Evolutionary conservation across 352 stramenopile species (phyloP).

Genomic region (Globisporangium uncinulatum): DNA sequence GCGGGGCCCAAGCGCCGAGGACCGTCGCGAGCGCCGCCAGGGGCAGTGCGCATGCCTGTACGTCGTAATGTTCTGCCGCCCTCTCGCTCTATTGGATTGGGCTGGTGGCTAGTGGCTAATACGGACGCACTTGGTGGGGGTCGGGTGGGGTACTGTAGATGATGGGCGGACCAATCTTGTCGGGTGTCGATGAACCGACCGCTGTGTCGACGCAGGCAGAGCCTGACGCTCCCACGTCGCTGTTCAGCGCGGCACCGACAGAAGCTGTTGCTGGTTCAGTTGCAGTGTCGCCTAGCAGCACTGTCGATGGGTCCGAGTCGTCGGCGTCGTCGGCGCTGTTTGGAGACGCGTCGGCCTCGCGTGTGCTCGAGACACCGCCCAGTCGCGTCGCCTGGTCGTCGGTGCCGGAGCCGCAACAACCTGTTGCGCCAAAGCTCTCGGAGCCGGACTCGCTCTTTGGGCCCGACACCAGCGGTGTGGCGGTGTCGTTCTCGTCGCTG

Average conservation of each 20-base stretch:
- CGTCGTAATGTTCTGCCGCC: slow-evolving; percentile 6
- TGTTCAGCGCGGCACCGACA: not conserved
- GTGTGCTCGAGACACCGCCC: not conserved
- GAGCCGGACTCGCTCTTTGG: slow-evolving; percentile 1
- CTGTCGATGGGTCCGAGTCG: not conserved
- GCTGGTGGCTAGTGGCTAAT: too few species aligned
- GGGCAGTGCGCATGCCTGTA: slow-evolving; percentile 56
- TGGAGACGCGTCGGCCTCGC: slow-evolving; percentile 2
- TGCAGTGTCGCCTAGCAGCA: not conserved
- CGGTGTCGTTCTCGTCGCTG: not conserved
- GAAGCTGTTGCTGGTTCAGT: not conserved
- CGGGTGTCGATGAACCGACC: not conserved
- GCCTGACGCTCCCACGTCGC: not conserved
- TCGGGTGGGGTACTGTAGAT: slow-evolving; percentile 13
- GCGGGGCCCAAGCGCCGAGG: slow-evolving; percentile 72
- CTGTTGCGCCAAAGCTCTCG: not conserved
- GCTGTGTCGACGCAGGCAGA: not conserved
- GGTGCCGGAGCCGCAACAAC: not conserved
- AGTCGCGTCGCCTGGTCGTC: not conserved
- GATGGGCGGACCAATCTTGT: slow-evolving; percentile 23
- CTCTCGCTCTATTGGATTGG: not conserved
- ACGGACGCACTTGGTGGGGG: not conserved
- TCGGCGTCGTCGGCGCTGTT: slow-evolving; percentile 9
- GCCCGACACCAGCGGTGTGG: not conserved
- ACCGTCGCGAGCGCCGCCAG: slow-evolving; percentile 51